A percentile compares a stretch with the other conserved stretches of the same genome.
These are phyloP conservation scores for Perkinsus olseni DNA, from an alignment of 169 alveolate genomes.

Conservation along the genomic window DNA sequence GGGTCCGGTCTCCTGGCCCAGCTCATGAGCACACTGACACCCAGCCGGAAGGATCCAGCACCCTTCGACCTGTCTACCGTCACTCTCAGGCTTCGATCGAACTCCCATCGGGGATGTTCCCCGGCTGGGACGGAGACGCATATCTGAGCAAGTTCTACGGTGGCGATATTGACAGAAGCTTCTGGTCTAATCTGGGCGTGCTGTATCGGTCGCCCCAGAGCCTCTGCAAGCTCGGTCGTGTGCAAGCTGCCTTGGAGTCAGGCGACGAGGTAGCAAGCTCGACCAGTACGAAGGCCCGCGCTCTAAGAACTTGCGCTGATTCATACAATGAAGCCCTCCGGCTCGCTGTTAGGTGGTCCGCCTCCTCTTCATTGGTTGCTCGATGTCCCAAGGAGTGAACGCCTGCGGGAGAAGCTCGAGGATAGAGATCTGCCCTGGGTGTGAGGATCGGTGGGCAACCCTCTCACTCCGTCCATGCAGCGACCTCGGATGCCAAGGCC, in stretches of 20 bases:
- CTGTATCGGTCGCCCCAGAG: not conserved
- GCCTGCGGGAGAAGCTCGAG: not conserved
- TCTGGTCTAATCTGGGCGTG: not conserved
- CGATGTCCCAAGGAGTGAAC: not conserved
- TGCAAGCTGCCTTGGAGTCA: not conserved
- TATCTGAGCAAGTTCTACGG: not conserved
- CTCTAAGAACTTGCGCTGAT: not conserved
- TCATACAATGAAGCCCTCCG: not conserved
- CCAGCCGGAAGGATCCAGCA: no score
- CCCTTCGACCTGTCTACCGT: no score
- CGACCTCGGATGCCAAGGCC: no score
- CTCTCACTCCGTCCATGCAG: no score
- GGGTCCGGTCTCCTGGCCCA: no score
- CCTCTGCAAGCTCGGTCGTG: not conserved
- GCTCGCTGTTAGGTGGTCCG: not conserved
- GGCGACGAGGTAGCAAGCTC: not conserved
- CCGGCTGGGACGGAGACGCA: not conserved
- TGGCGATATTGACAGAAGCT: not conserved
- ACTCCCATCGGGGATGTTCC: not conserved
- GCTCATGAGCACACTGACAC: no score
- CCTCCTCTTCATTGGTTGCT: not conserved
- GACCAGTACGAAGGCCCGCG: no score
- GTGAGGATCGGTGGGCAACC: no score
- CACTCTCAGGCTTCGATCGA: not conserved
- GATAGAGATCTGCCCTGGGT: not conserved